Evolutionary conservation across 305 asterid genomes (phyloP).

Genomic region (Solanum hybrid): DNA sequence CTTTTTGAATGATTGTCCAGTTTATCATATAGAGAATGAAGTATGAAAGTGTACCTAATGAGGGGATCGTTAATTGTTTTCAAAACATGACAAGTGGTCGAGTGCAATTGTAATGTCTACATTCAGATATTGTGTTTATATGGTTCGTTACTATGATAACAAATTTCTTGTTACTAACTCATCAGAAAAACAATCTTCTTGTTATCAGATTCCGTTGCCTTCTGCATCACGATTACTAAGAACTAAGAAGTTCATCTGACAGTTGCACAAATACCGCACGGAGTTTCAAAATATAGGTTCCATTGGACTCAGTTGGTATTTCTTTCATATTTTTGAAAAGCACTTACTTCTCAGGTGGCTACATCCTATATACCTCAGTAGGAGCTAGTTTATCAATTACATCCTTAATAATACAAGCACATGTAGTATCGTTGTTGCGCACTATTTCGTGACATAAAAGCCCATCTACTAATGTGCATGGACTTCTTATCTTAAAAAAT

Average conservation of each 20-base stretch:
- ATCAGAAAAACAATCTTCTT: not conserved
- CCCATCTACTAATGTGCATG: not conserved
- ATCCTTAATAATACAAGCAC: not conserved
- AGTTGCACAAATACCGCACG: not conserved
- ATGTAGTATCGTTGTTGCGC: not conserved
- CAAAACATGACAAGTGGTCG: not conserved
- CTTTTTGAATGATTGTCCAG: not conserved
- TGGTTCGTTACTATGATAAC: not conserved
- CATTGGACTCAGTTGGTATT: not conserved
- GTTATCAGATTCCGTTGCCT: not conserved
- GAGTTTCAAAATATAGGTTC: not conserved
- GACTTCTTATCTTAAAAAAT: not conserved
- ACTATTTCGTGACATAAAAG: not conserved
- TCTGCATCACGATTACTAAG: not conserved
- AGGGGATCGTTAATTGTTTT: not conserved
- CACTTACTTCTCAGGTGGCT: not conserved
- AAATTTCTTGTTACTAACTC: not conserved
- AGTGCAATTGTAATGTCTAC: not conserved
- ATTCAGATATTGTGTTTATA: not conserved
- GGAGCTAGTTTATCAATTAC: not conserved
- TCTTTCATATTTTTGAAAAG: not conserved
- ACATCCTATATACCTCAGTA: not conserved
- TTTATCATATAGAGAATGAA: not conserved
- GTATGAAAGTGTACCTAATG: not conserved
- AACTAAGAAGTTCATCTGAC: not conserved